Base-by-base conservation (phyloP, 768 basidiomycete genomes). In the Gelatoporia subvermispora region DNA sequence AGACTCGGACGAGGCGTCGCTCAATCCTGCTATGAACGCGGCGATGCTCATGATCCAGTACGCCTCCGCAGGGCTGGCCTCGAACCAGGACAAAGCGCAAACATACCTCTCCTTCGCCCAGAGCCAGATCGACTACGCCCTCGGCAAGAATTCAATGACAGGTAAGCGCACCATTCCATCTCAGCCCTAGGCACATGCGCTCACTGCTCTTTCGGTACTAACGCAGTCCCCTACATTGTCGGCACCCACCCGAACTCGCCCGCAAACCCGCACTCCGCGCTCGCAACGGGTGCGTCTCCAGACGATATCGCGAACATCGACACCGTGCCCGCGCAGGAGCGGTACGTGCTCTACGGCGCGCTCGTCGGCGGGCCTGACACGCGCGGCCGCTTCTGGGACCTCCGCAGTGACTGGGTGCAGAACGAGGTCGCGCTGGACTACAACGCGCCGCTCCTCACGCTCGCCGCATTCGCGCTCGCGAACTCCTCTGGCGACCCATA, bases 221-320 rank as follows among this genome's bases (percentile, higher is more conserved):
- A 58, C 9, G 16, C 54, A 83, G 86, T 79, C 9, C 84, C 88
- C 1, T 97, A 96, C 64, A 67, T 96, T 42, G 92, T 96, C 20
- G 93, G 94, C 35, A 71, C 75, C 41, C 91, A 95, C 66, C 90
- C 93, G 1, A 94, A 95, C 62, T 87, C 94, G 11, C 93, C 93
- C 0, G 67, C 75, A 41, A 96, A 95, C 64, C 93, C 93, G 1
- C 93, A 95, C 61, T 90, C 88, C 4, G 93, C 92, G 2, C 76
- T 88, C 69, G 88, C 94, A 2, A 86, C 85, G 49, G 93, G 93
- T 24, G 92, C 90, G 1, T 73, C 52, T 9, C 57, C 58, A 0
- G 24, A 76, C 48, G 78, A 91, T 57, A 77, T 88, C 54, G 67
- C 60, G 35, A 64, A 78, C 24, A 84, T 94, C 47, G 78, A 93